A percentile compares a stretch with the other conserved stretches of the same genome.
Conservation (phyloP, 2,329 filamentous ascomycete genomes). For the Stemphylium vesicarium region DNA sequence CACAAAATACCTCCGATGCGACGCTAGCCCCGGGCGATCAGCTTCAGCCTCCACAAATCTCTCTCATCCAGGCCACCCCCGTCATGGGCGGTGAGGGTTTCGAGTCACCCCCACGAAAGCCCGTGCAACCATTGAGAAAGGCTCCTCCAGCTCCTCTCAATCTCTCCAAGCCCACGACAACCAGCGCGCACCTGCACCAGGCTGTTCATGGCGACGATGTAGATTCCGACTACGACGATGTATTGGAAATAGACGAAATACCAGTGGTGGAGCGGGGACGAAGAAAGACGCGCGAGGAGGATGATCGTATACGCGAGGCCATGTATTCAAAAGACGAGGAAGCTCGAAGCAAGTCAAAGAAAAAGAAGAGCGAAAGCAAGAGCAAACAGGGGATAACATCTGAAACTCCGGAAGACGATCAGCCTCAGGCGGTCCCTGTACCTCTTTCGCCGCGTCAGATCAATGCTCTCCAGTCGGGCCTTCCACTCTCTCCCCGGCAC, state of each 20-base stretch:
- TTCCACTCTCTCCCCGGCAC: constrained; percentile 49
- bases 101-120: constrained; percentile 42
- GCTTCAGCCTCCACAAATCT: constrained; percentile 43
- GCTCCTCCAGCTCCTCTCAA: constrained; percentile 84
- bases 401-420: constrained; percentile 22
- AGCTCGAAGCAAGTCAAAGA: constrained; percentile 74
- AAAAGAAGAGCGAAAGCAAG: constrained; percentile 65
- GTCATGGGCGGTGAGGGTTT: constrained; percentile 46
- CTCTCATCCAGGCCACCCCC: constrained; percentile 49
- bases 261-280: constrained; percentile 70
- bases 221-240: constrained; percentile 84
- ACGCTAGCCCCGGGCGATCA: constrained; percentile 20
- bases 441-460: constrained; percentile 41
- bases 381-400: constrained; percentile 48
- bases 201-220: constrained; percentile 64
- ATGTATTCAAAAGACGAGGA: constrained; percentile 72
- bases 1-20: constrained; percentile 12
- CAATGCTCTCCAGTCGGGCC: constrained; percentile 38
- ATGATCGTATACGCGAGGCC: constrained; percentile 78
- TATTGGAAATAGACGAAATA: constrained; percentile 72
- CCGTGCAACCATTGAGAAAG: constrained; percentile 67
- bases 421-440: constrained; percentile 25
- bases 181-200: constrained; percentile 54
- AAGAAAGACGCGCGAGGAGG: constrained; percentile 84
- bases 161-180: constrained; percentile 59